Percentiles rank a stretch among this genome's conserved stretches.
Evolutionary conservation across 2,329 filamentous ascomycete genomes (phyloP).

Genomic region (Aspergillus sp.): DNA sequence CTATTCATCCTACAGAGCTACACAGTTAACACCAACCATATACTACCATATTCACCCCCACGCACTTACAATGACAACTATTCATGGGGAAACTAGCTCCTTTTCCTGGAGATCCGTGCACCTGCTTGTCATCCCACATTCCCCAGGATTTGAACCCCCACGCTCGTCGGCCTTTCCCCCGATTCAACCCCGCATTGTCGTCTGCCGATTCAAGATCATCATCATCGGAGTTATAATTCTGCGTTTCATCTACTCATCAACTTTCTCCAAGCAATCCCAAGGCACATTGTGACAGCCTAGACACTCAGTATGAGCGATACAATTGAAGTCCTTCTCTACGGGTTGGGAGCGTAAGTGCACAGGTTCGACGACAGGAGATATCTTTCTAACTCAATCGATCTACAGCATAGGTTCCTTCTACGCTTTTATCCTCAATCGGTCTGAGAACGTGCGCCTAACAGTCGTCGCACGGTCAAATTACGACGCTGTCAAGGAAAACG

Average conservation of each 20-base stretch:
- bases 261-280: too few species aligned
- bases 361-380: background rate
- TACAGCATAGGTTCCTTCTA: conserved; percentile 58
- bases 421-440: conserved; percentile 51
- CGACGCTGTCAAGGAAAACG: conserved; percentile 40
- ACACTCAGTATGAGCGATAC: conserved; percentile 26
- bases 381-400: background rate
- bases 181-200: conserved; percentile 4
- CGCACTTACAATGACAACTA: background rate
- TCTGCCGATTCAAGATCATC: background rate
- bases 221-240: background rate
- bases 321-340: conserved; percentile 51
- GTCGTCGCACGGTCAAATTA: conserved; percentile 49
- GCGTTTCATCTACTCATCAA: background rate
- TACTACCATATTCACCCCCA: background rate
- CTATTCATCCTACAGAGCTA: background rate
- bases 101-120: background rate
- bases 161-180: conserved; percentile 3
- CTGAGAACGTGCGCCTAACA: conserved; percentile 38
- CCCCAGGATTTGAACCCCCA: conserved; percentile 1
- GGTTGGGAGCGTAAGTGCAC: conserved; percentile 53
- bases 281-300: too few species aligned
- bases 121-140: background rate
- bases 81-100: background rate
- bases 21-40: background rate